Conservation (phyloP, 441 rosid genomes). For the Erysimum pusillum region DNA sequence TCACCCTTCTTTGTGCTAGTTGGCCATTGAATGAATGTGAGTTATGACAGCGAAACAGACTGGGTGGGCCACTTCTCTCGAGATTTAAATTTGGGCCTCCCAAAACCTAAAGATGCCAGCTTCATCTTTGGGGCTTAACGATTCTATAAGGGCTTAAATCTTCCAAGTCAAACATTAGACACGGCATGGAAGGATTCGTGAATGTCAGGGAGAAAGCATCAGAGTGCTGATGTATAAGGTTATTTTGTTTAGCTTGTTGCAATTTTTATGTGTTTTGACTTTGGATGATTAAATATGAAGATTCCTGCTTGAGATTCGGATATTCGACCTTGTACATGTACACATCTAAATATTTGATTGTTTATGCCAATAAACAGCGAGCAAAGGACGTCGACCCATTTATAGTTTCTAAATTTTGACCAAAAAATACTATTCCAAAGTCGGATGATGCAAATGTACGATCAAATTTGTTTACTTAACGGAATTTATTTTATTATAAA, state of each 20-base stretch:
- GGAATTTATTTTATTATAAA: not conserved
- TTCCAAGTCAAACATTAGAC: too few species aligned
- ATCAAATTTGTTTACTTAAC: slow-evolving; percentile 1
- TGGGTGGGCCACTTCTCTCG: slow-evolving; percentile 21
- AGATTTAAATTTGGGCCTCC: slow-evolving; percentile 12
- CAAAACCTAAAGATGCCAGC: not conserved
- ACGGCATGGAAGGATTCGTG: too few species aligned
- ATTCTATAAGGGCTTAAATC: too few species aligned
- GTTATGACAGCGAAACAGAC: too few species aligned
- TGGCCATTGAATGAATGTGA: too few species aligned
- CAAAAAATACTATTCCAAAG: slow-evolving; percentile 6
- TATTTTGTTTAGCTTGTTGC: not conserved
- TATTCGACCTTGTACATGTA: slow-evolving; percentile 34
- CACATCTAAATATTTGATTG: slow-evolving; percentile 21
- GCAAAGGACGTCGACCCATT: slow-evolving; percentile 37
- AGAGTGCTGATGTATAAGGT: not conserved
- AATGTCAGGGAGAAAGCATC: too few species aligned
- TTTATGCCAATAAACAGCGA: slow-evolving; percentile 30
- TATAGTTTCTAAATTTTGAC: slow-evolving; percentile 21
- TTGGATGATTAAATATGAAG: slow-evolving; percentile 26
- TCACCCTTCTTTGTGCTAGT: slow-evolving; percentile 3
- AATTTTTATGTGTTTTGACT: slow-evolving; percentile 40
- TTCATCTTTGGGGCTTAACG: not conserved
- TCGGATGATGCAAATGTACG: slow-evolving; percentile 27
- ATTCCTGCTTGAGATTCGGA: slow-evolving; percentile 39